phyloP scores from a whole-genome alignment of 306 rosid genomes.

The Biancaea sappan region DNA sequence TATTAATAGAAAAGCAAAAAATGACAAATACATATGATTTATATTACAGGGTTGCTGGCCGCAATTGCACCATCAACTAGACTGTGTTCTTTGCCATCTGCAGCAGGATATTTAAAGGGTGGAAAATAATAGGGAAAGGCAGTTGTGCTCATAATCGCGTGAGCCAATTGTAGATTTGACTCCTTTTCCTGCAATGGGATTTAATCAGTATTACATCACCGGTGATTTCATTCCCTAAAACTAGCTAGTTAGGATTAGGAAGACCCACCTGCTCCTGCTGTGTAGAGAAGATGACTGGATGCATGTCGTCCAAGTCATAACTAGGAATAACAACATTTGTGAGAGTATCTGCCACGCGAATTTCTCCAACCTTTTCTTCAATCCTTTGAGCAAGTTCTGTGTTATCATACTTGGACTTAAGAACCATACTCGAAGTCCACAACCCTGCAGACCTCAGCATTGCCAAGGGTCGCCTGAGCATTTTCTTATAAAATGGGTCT shows the following conservation, averaged over 20 bases:
- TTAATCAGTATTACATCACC: no score
- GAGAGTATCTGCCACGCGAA: slow-evolving; percentile 17
- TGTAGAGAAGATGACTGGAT: slow-evolving; percentile 26
- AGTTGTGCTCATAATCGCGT: no score
- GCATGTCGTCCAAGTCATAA: slow-evolving; percentile 20
- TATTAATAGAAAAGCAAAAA: no score
- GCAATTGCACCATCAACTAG: slow-evolving; percentile 28
- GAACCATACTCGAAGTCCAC: no score
- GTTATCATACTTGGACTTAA: no score
- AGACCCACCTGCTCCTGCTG: slow-evolving; percentile 23
- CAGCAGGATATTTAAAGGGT: not conserved
- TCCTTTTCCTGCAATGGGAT: no score
- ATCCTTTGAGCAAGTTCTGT: no score
- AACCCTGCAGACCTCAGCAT: not conserved
- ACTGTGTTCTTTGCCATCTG: not conserved
- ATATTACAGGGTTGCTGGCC: slow-evolving; percentile 31
- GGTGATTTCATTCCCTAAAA: no score
- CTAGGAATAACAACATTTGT: slow-evolving; percentile 32
- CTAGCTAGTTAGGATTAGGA: not conserved
- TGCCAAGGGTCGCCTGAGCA: not conserved
- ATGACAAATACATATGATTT: not conserved
- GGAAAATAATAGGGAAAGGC: no score
- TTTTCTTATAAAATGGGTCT: not conserved
- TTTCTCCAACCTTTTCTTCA: no score
- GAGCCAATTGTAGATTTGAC: no score